Conservation (phyloP, 1,284 basidiomycete species). For the Tilletia caries region DNA sequence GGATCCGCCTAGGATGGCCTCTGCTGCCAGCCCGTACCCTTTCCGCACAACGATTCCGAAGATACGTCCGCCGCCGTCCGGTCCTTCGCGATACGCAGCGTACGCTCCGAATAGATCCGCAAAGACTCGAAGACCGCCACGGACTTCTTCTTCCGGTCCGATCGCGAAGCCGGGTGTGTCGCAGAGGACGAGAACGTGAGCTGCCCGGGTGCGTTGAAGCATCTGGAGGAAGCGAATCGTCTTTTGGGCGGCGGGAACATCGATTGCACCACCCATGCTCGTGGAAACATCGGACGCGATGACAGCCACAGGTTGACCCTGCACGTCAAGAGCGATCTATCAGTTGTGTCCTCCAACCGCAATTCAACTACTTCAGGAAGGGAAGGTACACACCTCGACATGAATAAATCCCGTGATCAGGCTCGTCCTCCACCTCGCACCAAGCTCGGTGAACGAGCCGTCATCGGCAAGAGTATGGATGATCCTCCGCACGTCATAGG, state of each 20-base stretch:
- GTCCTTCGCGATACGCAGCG: conserved; percentile 20
- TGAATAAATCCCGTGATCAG: conserved; percentile 30
- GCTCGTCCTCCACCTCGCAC: conserved; percentile 23
- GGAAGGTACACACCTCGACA: not conserved
- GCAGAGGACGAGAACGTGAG: conserved; percentile 29
- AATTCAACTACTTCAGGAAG: too few relatives aligned
- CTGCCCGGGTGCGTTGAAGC: conserved; percentile 24
- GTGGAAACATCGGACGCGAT: conserved; percentile 32
- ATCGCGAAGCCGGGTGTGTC: conserved; percentile 45
- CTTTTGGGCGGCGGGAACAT: conserved; percentile 29
- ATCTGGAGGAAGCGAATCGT: conserved; percentile 30
- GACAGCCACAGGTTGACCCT: conserved; percentile 27
- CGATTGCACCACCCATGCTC: conserved; percentile 35
- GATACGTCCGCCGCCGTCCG: conserved; percentile 22
- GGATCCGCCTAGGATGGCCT: conserved; percentile 33
- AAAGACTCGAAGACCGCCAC: conserved; percentile 30
- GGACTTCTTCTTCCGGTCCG: conserved; percentile 27
- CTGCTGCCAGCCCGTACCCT: conserved; percentile 36
- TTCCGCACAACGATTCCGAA: conserved; percentile 27
- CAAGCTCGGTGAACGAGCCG: conserved; percentile 29
- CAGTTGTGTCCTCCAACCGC: too few relatives aligned
- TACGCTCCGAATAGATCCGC: conserved; percentile 34
- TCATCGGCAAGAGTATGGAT: conserved; percentile 33
- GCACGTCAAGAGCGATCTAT: conserved; percentile 11
- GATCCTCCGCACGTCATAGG: conserved; percentile 31